These are phyloP conservation scores for Euphorbia schlechtendalii DNA, from an alignment of 441 rosid genomes.

Conservation along the genomic window DNA sequence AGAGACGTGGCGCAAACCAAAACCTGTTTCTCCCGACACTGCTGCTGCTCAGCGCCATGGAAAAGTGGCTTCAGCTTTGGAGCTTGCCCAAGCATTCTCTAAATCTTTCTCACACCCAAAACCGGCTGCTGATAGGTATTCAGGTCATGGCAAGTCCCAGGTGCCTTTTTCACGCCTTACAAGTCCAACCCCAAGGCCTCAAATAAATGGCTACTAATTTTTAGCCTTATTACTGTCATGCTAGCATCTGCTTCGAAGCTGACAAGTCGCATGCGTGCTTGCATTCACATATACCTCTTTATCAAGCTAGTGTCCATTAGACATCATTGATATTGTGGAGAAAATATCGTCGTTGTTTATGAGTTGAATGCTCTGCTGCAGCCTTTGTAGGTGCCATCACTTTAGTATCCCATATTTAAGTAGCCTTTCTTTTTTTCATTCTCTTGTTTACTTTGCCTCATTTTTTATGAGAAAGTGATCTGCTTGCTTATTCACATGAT, in stretches of 20 bases:
- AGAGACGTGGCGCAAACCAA: slow-evolving; percentile 73
- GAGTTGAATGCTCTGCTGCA: neutral
- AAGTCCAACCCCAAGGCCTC: slow-evolving; percentile 42
- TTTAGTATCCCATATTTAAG: neutral
- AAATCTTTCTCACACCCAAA: slow-evolving; percentile 51
- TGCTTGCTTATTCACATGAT: neutral
- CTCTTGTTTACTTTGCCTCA: slow-evolving; percentile 6
- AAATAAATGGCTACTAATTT: slow-evolving; percentile 63
- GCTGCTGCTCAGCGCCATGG: slow-evolving; percentile 40
- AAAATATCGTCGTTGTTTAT: neutral
- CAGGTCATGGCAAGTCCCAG: slow-evolving; percentile 38
- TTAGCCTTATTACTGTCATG: slow-evolving; percentile 3
- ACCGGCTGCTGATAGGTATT: slow-evolving; percentile 27
- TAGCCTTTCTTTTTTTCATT: neutral
- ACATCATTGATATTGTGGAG: neutral
- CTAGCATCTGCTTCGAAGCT: neutral
- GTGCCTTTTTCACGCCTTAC: slow-evolving; percentile 64
- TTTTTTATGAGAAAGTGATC: slow-evolving; percentile 13
- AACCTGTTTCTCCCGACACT: slow-evolving; percentile 39
- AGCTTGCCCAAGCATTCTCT: slow-evolving; percentile 74
- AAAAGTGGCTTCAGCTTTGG: slow-evolving; percentile 72
- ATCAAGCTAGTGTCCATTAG: neutral
- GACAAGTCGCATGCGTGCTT: too few species aligned
- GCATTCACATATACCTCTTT: neutral
- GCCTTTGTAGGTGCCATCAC: neutral